Percentiles rank a stretch among this genome's conserved stretches.
These are phyloP conservation scores for Penicillium hordei DNA, from an alignment of 2,329 filamentous ascomycete species.

Conservation along the genomic window DNA sequence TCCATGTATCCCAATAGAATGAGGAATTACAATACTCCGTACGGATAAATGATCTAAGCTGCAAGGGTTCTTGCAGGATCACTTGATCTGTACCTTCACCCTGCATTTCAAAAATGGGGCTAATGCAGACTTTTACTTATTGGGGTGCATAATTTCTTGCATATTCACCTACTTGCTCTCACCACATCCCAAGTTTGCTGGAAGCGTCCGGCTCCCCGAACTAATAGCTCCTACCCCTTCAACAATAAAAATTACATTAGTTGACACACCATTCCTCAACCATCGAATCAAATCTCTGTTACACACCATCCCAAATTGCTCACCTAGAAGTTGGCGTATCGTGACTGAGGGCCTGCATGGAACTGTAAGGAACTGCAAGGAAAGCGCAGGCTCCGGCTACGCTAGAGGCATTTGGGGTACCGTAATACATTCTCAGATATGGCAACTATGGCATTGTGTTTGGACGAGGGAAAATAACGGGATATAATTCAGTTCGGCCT, in stretches of 20 bases:
- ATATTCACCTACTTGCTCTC: neutral
- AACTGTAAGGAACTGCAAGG: constrained; percentile 20
- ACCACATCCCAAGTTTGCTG: neutral
- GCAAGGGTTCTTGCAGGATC: neutral
- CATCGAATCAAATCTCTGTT: neutral
- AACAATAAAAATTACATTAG: neutral
- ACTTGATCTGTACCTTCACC: neutral
- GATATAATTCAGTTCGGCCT: neutral
- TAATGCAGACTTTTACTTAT: neutral
- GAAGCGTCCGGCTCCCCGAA: neutral
- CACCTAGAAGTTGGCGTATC: neutral
- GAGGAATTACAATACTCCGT: neutral
- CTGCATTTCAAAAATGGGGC: neutral
- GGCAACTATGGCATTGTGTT: constrained; percentile 22
- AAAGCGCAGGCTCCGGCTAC: constrained; percentile 28
- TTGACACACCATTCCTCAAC: neutral
- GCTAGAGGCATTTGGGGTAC: constrained; percentile 26
- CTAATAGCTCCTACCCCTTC: neutral
- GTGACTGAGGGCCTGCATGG: constrained; percentile 24
- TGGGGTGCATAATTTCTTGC: neutral
- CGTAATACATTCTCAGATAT: constrained; percentile 22
- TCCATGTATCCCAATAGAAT: neutral
- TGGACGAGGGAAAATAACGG: constrained; percentile 25
- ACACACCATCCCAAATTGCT: neutral
- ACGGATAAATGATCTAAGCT: constrained; percentile 48